Evolutionary conservation across 225 moss, liverwort and hornwort genomes (phyloP).

Genomic region (Polytrichum commune): DNA sequence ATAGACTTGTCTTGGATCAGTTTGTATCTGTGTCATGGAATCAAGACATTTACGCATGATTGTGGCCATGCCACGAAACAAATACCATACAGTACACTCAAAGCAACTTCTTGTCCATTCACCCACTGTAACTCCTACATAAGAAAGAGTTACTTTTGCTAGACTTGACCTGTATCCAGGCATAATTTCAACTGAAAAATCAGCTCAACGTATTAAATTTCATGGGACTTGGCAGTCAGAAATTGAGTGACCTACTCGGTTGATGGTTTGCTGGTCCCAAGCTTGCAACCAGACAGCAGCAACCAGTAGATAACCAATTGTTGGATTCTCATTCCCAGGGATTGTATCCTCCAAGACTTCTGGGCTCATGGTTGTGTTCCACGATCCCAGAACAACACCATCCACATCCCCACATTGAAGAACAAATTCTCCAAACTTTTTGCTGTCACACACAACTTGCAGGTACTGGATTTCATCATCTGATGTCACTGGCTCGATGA

Average conservation of each 20-base stretch:
- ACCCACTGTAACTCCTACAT: too few species aligned
- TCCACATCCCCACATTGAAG: constrained; percentile 96
- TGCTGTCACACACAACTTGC: constrained; percentile 30
- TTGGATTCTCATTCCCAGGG: constrained; percentile 38
- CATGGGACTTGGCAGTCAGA: background rate
- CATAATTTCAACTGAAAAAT: too few species aligned
- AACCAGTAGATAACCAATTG: constrained; percentile 71
- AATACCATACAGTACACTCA: too few species aligned
- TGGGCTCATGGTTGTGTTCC: constrained; percentile 69
- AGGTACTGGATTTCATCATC: constrained; percentile 34
- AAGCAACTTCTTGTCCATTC: too few species aligned
- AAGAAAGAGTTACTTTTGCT: too few species aligned
- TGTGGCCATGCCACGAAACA: too few species aligned
- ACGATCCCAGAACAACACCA: constrained; percentile 85
- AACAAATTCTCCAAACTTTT: constrained; percentile 31
- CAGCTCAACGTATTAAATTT: too few species aligned
- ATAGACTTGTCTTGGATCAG: too few species aligned
- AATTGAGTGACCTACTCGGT: constrained; percentile 50
- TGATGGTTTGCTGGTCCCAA: constrained; percentile 86
- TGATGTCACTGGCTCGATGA: constrained; percentile 18
- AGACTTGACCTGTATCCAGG: too few species aligned
- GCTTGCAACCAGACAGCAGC: constrained; percentile 89
- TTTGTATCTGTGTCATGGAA: too few species aligned
- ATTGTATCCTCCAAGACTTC: constrained; percentile 45
- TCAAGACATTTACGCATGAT: too few species aligned